These are phyloP conservation scores for Venturia pyrina DNA, from an alignment of 2,329 filamentous ascomycete species.

Conservation along the genomic window DNA sequence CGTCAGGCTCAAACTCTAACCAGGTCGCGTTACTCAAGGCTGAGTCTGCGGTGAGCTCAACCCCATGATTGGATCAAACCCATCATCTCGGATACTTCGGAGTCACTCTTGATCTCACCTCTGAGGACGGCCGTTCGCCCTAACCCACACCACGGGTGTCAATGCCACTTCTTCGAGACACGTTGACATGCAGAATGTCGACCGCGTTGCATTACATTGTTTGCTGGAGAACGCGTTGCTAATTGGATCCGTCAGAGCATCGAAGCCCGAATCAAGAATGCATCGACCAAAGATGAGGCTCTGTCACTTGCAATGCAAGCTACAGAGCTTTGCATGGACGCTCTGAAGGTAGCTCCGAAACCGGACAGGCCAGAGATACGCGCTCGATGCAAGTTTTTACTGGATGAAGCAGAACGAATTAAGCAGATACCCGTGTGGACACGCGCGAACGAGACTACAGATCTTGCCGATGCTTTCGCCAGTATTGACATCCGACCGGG, in stretches of 20 bases:
- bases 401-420: slow-evolving; percentile 64
- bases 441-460: background rate
- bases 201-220: background rate
- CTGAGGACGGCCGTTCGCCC: background rate
- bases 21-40: background rate
- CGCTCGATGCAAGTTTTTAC: slow-evolving; percentile 57
- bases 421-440: slow-evolving; percentile 36
- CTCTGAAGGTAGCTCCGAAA: slow-evolving; percentile 48
- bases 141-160: background rate
- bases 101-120: background rate
- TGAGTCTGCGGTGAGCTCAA: slow-evolving; percentile 1
- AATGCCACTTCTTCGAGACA: background rate
- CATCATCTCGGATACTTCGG: background rate
- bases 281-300: slow-evolving; percentile 48
- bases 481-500: background rate
- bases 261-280: slow-evolving; percentile 1
- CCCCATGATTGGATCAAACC: background rate
- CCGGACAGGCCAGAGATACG: slow-evolving; percentile 57
- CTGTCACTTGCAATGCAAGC: slow-evolving; percentile 66
- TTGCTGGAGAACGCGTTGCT: background rate
- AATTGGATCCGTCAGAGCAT: slow-evolving; percentile 1
- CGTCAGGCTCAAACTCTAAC: background rate
- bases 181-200: background rate
- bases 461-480: background rate
- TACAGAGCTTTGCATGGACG: slow-evolving; percentile 73